A percentile compares a stretch with the other conserved stretches of the same genome.
phyloP scores from a whole-genome alignment of 2,329 filamentous ascomycete species.

The Stachybotrys echinatus region DNA sequence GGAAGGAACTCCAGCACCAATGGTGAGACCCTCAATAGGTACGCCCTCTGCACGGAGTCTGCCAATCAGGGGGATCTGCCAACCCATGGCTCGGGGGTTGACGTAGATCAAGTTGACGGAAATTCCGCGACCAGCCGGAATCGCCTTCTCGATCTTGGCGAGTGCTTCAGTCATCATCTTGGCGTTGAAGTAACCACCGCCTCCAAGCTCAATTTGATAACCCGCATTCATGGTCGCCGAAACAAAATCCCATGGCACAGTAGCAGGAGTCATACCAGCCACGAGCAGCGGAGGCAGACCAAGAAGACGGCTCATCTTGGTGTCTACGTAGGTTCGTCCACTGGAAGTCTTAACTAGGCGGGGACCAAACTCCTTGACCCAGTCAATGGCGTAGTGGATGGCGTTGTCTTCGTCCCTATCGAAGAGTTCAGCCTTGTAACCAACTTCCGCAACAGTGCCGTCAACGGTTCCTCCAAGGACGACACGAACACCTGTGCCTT shows the following conservation, averaged over 20 bases:
- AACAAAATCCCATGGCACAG: constrained; percentile 87
- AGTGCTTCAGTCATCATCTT: constrained; percentile 80
- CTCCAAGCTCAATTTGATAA: constrained; percentile 88
- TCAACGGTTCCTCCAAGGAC: constrained; percentile 93
- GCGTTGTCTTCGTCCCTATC: constrained; percentile 93
- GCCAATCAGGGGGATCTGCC: constrained; percentile 83
- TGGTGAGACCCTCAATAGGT: constrained; percentile 86
- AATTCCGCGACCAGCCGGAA: constrained; percentile 82
- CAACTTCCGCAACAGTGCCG: constrained; percentile 83
- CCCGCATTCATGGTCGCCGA: constrained; percentile 90
- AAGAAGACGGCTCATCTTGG: constrained; percentile 86
- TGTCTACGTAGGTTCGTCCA: constrained; percentile 89
- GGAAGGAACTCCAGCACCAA: constrained; percentile 89
- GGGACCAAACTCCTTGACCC: constrained; percentile 97
- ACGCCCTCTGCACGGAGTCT: constrained; percentile 79
- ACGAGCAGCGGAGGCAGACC: constrained; percentile 85
- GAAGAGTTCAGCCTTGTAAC: constrained; percentile 97
- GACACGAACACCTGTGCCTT: constrained; percentile 93
- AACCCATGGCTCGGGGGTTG: constrained; percentile 81
- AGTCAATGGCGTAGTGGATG: constrained; percentile 91
- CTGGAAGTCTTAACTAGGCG: constrained; percentile 82
- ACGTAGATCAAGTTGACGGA: constrained; percentile 89
- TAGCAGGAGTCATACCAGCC: constrained; percentile 89
- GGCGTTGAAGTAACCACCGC: constrained; percentile 83
- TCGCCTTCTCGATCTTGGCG: constrained; percentile 75